Percentiles rank a stretch among this genome's conserved stretches.
Evolutionary conservation across 2,329 filamentous ascomycete genomes (phyloP).

Genomic region (Ophiostoma sp.): DNA sequence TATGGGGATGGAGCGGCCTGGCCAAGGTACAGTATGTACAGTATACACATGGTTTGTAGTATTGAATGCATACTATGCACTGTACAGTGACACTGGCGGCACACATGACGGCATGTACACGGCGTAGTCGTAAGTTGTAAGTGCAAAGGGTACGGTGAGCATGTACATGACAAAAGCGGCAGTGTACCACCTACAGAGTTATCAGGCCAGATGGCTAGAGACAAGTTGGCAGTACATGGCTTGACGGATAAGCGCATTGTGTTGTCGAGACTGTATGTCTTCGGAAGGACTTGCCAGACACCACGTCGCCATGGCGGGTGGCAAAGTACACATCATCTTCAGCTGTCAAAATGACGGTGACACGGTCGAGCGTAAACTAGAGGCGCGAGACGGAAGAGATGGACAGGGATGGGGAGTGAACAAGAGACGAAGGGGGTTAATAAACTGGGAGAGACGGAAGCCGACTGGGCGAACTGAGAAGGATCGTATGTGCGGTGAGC

Average conservation of each 20-base stretch:
- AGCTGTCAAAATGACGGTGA: slow-evolving; percentile 7
- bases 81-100: not conserved
- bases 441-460: not conserved
- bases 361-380: not conserved
- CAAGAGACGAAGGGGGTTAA: not conserved
- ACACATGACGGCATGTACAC: not conserved
- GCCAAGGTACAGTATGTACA: not conserved
- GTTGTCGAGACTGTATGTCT: not conserved
- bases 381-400: not conserved
- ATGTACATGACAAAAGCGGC: not conserved
- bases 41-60: not conserved
- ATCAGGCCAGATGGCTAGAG: not conserved
- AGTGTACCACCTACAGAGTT: not conserved
- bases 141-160: slow-evolving; percentile 11
- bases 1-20: not conserved
- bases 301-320: not conserved
- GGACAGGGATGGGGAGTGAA: not conserved
- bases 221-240: not conserved
- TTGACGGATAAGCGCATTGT: not conserved
- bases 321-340: slow-evolving; percentile 11
- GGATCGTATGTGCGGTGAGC: slow-evolving; percentile 13
- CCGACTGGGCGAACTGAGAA: slow-evolving; percentile 12
- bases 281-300: not conserved
- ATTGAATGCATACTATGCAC: not conserved
- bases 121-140: not conserved